Conservation (phyloP, 148 eudicot genomes). For the Diospyros lotus region DNA sequence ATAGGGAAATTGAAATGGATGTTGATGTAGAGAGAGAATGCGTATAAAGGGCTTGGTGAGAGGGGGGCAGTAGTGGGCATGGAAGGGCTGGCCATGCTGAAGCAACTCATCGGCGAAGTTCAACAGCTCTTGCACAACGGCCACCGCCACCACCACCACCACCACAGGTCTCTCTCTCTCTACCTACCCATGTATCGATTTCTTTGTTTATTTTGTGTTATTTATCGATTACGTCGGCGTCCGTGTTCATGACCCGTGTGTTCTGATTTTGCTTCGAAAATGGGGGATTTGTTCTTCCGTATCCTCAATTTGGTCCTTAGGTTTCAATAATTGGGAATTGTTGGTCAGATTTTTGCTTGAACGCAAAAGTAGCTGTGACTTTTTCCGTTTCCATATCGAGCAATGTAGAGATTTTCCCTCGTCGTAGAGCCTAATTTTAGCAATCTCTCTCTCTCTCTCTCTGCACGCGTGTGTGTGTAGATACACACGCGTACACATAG, state of each 20-base stretch:
- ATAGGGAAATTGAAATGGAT: neutral
- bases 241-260: neutral
- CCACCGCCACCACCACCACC: constrained; percentile 16
- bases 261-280: neutral
- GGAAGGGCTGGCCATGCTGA: constrained; percentile 56
- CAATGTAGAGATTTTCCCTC: neutral
- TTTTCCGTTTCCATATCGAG: neutral
- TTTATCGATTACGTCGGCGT: too few species aligned
- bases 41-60: neutral
- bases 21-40: constrained; percentile 5
- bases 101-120: constrained; percentile 66
- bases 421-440: neutral
- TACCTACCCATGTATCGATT: neutral
- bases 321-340: neutral
- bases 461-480: neutral
- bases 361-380: neutral
- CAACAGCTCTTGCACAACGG: constrained; percentile 37
- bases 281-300: neutral
- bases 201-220: neutral
- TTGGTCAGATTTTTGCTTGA: neutral
- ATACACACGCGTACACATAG: neutral
- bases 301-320: constrained; percentile 9
- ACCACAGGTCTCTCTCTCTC: constrained; percentile 21
- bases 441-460: neutral
- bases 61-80: constrained; percentile 15